These are phyloP conservation scores for Diaporthe vexans DNA, from an alignment of 2,329 filamentous ascomycete genomes.

Conservation along the genomic window DNA sequence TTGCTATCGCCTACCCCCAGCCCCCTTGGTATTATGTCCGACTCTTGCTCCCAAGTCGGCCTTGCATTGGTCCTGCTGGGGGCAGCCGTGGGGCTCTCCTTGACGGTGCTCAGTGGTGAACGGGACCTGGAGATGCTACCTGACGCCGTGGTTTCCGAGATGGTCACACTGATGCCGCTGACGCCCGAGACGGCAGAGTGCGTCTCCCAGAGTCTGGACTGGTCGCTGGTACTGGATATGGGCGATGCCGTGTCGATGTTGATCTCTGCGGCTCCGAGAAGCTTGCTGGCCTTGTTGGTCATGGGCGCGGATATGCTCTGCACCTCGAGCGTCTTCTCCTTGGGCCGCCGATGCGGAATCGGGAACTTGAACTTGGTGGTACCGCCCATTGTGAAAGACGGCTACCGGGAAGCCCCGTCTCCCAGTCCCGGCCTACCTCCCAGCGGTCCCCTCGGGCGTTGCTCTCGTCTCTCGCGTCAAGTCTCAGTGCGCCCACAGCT, in stretches of 20 bases:
- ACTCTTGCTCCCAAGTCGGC: slow-evolving; percentile 61
- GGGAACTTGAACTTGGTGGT: slow-evolving; percentile 63
- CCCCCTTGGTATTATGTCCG: slow-evolving; percentile 58
- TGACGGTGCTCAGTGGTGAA: slow-evolving; percentile 35
- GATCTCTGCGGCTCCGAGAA: slow-evolving; percentile 62
- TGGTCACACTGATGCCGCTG: slow-evolving; percentile 61
- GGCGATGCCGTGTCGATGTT: slow-evolving; percentile 54
- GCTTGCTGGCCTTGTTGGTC: slow-evolving; percentile 64
- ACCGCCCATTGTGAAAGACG: slow-evolving; percentile 37
- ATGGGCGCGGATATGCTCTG: slow-evolving; percentile 54
- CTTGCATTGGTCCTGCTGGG: slow-evolving; percentile 41
- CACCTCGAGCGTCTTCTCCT: slow-evolving; percentile 50
- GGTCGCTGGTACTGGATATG: slow-evolving; percentile 40
- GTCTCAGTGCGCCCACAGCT: slow-evolving; percentile 6
- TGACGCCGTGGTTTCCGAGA: slow-evolving; percentile 58
- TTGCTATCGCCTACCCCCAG: slow-evolving; percentile 45
- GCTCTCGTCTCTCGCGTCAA: not conserved
- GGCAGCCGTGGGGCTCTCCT: slow-evolving; percentile 45
- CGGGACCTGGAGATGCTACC: slow-evolving; percentile 42
- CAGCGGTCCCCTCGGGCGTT: not conserved
- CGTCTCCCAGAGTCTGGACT: slow-evolving; percentile 57
- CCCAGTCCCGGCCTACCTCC: not conserved
- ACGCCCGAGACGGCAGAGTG: slow-evolving; percentile 57
- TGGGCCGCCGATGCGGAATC: slow-evolving; percentile 61
- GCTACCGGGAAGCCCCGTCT: not conserved